Percentiles rank a stretch among this genome's conserved stretches.
phyloP scores from a whole-genome alignment of 345 rosid genomes.

The Lumnitzera racemosa region DNA sequence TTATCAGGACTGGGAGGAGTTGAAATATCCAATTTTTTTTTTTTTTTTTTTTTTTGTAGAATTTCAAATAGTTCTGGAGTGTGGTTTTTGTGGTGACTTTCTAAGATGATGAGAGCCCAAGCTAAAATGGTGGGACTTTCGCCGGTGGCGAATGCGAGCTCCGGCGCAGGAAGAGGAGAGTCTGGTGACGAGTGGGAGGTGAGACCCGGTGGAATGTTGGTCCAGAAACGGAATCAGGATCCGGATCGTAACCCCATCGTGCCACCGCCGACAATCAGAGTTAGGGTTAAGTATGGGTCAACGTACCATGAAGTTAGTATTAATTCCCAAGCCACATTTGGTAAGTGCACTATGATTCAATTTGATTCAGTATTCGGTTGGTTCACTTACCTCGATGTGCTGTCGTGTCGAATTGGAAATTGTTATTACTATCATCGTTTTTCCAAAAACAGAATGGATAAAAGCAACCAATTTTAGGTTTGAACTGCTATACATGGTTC shows the following conservation, averaged over 20 bases:
- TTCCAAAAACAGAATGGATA: no score
- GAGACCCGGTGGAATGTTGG: conserved; percentile 98
- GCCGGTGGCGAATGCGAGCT: conserved; percentile 32
- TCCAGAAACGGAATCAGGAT: conserved; percentile 79
- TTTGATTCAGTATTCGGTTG: background rate
- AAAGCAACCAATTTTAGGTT: no score
- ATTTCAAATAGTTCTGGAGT: no score
- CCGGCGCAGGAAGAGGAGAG: conserved; percentile 32
- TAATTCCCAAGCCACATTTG: conserved; percentile 86
- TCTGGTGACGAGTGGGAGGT: conserved; percentile 76
- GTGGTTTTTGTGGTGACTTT: no score
- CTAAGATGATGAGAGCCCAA: conserved; percentile 72
- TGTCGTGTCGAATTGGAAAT: background rate
- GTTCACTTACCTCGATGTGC: background rate
- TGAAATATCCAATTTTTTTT: no score
- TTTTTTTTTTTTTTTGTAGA: no score
- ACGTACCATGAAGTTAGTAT: conserved; percentile 72
- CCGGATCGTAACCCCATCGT: conserved; percentile 55
- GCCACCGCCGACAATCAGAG: conserved; percentile 74
- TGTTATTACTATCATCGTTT: no score
- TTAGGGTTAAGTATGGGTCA: conserved; percentile 84
- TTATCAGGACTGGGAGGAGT: no score
- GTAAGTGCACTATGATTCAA: conserved; percentile 23
- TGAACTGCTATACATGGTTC: no score
- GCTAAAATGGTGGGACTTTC: conserved; percentile 44